phyloP scores from a whole-genome alignment of 345 rosid genomes.

The Litchi chinensis region DNA sequence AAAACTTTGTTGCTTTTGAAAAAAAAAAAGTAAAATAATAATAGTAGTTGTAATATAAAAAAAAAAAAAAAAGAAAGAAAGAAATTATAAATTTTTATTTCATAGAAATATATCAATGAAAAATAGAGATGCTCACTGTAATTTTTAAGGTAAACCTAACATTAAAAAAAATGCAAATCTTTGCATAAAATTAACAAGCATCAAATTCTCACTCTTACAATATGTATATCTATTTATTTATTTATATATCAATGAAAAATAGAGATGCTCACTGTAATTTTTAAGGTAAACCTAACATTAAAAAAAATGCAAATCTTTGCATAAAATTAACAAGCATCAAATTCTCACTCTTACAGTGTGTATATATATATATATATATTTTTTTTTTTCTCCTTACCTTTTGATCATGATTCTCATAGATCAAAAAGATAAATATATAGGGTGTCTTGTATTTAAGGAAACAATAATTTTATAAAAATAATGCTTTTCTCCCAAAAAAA shows the following conservation, averaged over 20 bases:
- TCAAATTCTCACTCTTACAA: no score
- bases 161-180: background rate
- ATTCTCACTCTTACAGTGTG: background rate
- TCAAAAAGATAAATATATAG: background rate
- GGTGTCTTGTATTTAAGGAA: conserved; percentile 4
- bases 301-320: background rate
- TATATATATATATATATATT: no score
- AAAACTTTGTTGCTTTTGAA: no score
- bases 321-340: background rate
- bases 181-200: background rate
- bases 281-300: background rate
- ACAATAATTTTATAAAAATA: background rate
- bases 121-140: background rate
- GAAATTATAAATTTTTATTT: no score
- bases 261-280: background rate
- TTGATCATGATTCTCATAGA: background rate
- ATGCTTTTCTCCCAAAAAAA: background rate
- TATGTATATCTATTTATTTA: no score
- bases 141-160: background rate
- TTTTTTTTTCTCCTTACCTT: no score
- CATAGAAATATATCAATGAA: no score
- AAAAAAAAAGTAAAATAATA: no score
- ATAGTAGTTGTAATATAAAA: no score
- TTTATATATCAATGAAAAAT: no score
- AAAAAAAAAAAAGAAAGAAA: no score